These are phyloP conservation scores for Gyromitra esculenta DNA, from an alignment of 2,329 filamentous ascomycete species.

Conservation along the genomic window DNA sequence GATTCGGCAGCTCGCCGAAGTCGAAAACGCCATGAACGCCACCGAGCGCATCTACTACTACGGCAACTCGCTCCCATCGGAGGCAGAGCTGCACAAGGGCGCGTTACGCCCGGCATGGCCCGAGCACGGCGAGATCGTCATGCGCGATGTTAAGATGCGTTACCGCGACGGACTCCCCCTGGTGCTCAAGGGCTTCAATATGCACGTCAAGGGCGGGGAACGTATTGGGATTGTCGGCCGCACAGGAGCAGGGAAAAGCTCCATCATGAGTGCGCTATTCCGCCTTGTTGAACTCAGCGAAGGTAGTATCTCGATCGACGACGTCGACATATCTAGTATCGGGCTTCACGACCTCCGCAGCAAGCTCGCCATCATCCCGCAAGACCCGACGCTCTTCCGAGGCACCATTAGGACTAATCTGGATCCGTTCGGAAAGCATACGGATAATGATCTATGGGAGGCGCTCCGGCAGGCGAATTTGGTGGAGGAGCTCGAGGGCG, in stretches of 20 bases:
- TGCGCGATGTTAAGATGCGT: conserved; percentile 79
- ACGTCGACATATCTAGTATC: conserved; percentile 75
- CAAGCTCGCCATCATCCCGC: conserved; percentile 81
- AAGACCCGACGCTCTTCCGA: conserved; percentile 83
- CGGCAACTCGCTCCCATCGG: conserved; percentile 84
- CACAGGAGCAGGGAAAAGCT: conserved; percentile 83
- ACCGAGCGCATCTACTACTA: conserved; percentile 94
- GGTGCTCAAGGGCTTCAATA: conserved; percentile 74
- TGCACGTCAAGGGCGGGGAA: conserved; percentile 79
- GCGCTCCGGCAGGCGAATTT: conserved; percentile 81
- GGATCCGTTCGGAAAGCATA: conserved; percentile 81
- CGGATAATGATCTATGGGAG: conserved; percentile 79
- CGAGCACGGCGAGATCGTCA: conserved; percentile 81
- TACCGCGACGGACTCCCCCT: conserved; percentile 77
- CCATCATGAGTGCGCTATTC: conserved; percentile 84
- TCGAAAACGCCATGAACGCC: conserved; percentile 98
- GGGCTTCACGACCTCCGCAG: conserved; percentile 79
- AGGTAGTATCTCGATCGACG: conserved; percentile 73
- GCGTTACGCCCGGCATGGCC: conserved; percentile 79
- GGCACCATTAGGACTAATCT: conserved; percentile 82
- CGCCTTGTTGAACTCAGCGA: conserved; percentile 74
- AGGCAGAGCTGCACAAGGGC: conserved; percentile 80
- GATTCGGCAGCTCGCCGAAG: conserved; percentile 89
- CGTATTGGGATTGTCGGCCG: conserved; percentile 83
- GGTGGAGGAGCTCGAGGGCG: conserved; percentile 64